Percentiles rank a stretch among this genome's conserved stretches.
phyloP scores from a whole-genome alignment of 495 filamentous ascomycete genomes.

The Aspergillus egyptiacus region DNA sequence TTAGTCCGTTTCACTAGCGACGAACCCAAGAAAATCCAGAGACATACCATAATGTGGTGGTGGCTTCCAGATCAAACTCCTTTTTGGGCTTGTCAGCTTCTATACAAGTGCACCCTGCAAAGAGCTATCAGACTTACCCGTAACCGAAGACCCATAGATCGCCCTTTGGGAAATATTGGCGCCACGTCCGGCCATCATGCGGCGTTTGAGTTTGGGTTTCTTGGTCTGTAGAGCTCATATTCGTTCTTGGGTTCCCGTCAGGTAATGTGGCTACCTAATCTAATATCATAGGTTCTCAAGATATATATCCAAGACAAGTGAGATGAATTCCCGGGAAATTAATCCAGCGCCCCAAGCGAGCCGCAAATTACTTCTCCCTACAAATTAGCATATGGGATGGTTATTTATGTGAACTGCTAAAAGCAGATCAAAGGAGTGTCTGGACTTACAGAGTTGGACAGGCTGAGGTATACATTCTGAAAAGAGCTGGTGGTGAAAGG shows the following conservation, averaged over 20 bases:
- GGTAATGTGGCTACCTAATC: too few relatives aligned
- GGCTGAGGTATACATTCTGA: background rate
- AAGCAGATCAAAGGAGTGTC: background rate
- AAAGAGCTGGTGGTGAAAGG: conserved; percentile 4
- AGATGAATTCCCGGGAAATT: background rate
- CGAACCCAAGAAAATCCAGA: background rate
- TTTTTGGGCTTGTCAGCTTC: conserved; percentile 46
- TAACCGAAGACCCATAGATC: conserved; percentile 93
- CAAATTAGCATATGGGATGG: too few relatives aligned
- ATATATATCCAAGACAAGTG: background rate
- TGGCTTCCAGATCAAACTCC: conserved; percentile 97
- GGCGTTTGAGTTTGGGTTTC: conserved; percentile 24
- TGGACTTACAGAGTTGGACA: background rate
- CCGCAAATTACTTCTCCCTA: background rate
- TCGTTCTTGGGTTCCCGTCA: too few relatives aligned
- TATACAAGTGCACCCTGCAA: background rate
- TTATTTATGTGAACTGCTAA: too few relatives aligned
- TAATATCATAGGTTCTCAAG: too few relatives aligned
- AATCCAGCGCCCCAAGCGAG: too few relatives aligned
- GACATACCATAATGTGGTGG: conserved; percentile 86
- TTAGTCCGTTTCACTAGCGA: background rate
- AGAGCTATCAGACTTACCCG: conserved; percentile 52
- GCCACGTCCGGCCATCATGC: conserved; percentile 37
- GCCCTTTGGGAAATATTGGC: conserved; percentile 37
- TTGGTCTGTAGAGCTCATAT: conserved; percentile 23